Evolutionary conservation across 2,329 filamentous ascomycete genomes (phyloP).

Genomic region (Blastomyces parvus): DNA sequence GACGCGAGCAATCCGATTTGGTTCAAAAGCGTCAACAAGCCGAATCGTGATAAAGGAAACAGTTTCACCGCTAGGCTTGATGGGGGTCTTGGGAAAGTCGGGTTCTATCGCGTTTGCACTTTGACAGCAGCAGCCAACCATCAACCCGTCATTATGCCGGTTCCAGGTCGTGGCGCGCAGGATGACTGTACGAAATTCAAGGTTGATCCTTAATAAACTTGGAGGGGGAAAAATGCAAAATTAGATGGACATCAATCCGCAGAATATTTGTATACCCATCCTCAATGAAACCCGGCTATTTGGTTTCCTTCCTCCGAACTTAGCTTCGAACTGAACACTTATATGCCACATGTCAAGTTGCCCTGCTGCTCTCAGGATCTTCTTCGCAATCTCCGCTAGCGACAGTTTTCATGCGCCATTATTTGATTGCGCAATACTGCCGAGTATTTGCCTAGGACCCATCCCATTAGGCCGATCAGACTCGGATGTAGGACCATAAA

Average conservation of each 20-base stretch:
- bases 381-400: neutral
- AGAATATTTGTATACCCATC: neutral
- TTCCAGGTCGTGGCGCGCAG: slow-evolving; percentile 57
- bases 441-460: neutral
- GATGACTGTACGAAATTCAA: slow-evolving; percentile 54
- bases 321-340: neutral
- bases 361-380: neutral
- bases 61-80: slow-evolving; percentile 25
- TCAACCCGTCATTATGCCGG: slow-evolving; percentile 56
- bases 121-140: slow-evolving; percentile 57
- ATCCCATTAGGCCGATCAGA: neutral
- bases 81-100: slow-evolving; percentile 50
- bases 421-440: neutral
- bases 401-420: neutral
- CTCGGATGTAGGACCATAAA: neutral
- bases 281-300: neutral
- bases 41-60: slow-evolving; percentile 27
- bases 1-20: slow-evolving; percentile 50
- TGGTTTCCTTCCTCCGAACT: neutral
- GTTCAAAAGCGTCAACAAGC: slow-evolving; percentile 60
- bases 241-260: neutral
- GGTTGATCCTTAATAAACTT: neutral
- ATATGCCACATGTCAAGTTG: neutral
- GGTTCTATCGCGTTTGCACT: slow-evolving; percentile 55
- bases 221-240: neutral